A percentile compares a stretch with the other conserved stretches of the same genome.
Evolutionary conservation across 176 grass and related monocot genomes (phyloP).

Genomic region (Chloris gayana): DNA sequence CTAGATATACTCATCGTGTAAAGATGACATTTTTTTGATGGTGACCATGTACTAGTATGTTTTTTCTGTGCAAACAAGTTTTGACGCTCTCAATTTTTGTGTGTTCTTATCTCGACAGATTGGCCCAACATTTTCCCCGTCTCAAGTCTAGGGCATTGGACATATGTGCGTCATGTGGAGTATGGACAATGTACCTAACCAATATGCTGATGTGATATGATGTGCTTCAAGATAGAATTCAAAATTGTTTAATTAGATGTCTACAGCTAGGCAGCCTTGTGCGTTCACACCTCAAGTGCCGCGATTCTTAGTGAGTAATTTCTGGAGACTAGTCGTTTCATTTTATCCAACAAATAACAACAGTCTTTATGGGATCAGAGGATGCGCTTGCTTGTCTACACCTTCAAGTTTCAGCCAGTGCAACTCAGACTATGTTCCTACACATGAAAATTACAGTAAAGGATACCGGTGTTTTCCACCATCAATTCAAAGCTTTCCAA

Average conservation of each 20-base stretch:
- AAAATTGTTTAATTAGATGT: conserved; percentile 1
- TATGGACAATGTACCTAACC: background rate
- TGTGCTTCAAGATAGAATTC: conserved; percentile 17
- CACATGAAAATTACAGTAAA: background rate
- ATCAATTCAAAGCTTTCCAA: background rate
- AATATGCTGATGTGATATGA: background rate
- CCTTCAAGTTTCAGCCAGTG: background rate
- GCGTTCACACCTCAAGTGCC: conserved; percentile 35
- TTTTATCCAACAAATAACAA: no score
- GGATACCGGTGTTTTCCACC: background rate
- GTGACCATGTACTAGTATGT: no score
- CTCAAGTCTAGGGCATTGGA: background rate
- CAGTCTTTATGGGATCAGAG: no score
- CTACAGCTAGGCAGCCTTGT: conserved; percentile 17
- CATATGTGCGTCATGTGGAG: background rate
- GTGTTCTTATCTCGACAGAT: background rate
- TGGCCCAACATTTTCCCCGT: background rate
- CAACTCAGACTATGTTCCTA: background rate
- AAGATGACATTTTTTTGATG: no score
- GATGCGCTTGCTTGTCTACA: background rate
- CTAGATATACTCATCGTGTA: no score
- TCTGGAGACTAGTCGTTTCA: no score
- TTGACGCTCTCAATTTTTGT: no score
- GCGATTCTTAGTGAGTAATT: background rate
- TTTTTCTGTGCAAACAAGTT: no score